Evolutionary conservation across 352 stramenopile genomes (phyloP), one percentile per base, ranked within the genome.

Genomic region (Albugo candida): DNA sequence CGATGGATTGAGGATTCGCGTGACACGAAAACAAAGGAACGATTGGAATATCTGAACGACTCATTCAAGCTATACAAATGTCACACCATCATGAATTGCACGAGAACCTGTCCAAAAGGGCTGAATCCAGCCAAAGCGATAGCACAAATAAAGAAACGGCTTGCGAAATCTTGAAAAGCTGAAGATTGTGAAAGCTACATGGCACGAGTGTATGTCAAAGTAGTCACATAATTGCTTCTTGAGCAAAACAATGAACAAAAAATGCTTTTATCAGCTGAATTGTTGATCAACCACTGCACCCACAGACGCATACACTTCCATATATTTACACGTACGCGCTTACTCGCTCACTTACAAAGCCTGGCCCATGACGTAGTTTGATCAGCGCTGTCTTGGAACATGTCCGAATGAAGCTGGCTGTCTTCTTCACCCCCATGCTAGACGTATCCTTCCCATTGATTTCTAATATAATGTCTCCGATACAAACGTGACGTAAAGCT

Each of bases 71-170:
- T 98, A 41, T 98, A 98, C 71, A 89, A 95, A 61, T 98, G 93
- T 79, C 94, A 99, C 74, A 98, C 94, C 41, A 99, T 99, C 68
- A 99, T 99, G 95, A 99, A 99, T 80, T 99, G 96, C 81, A 97
- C 89, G 55, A 96, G 96, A 63, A 96, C 95, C 48, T 99, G 96
- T 77, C 96, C 96, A 13, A 99, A 99, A 81, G 92, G 97, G 51
- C 83, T 99, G 53, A 99, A 99, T 77, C 96, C 96, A 10, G 96
- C 93, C 41, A 89, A 95, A 60, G 95, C 95, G 39, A 98, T 99
- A 64, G 94, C 82, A 42, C 86, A 97, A 61, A 98, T 99, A 77
- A 99, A 99, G 83, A 96, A 94, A 63, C 86, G 77, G 53, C 71
- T 98, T 49, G 67, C 83, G 19, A 43, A 19, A 43, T 8, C 17